Evolutionary conservation across 2,329 filamentous ascomycete species (phyloP).

Genomic region (Curvularia sp.): DNA sequence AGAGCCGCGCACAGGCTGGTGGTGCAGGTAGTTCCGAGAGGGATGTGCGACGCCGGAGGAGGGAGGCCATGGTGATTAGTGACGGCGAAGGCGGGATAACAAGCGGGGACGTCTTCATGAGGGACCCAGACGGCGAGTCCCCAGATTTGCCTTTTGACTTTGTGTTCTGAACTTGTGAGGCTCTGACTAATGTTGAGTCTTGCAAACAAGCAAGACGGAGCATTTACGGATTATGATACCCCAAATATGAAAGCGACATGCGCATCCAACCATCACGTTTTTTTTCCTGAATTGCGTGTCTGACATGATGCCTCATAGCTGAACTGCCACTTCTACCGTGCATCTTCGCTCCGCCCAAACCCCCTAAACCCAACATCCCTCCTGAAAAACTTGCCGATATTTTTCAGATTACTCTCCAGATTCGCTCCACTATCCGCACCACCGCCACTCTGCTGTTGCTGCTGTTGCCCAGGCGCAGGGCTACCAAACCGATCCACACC

Average conservation of each 20-base stretch:
- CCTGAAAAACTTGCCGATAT: constrained; percentile 95
- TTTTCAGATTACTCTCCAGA: constrained; percentile 92
- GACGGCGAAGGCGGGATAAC: constrained; percentile 80
- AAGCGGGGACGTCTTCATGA: constrained; percentile 79
- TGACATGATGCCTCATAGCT: neutral
- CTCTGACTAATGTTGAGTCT: neutral
- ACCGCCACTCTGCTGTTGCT: constrained; percentile 38
- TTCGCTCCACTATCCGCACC: constrained; percentile 61
- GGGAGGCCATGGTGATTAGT: constrained; percentile 90
- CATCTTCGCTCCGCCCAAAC: constrained; percentile 47
- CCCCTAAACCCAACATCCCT: constrained; percentile 71
- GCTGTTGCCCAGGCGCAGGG: constrained; percentile 44
- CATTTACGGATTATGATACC: constrained; percentile 6
- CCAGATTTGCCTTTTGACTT: neutral
- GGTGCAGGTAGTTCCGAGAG: constrained; percentile 66
- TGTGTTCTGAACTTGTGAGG: neutral
- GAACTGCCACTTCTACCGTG: constrained; percentile 24
- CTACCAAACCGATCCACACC: constrained; percentile 80
- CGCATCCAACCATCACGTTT: neutral
- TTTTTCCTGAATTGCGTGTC: neutral
- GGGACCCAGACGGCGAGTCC: constrained; percentile 23
- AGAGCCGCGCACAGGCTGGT: constrained; percentile 53
- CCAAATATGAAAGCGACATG: neutral
- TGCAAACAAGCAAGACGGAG: neutral
- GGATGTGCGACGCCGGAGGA: constrained; percentile 74